Evolutionary conservation across 371 early-diverging fungal genomes (phyloP), one percentile per base, ranked within the genome.

Genomic region (Blastocladiella emersonii): DNA sequence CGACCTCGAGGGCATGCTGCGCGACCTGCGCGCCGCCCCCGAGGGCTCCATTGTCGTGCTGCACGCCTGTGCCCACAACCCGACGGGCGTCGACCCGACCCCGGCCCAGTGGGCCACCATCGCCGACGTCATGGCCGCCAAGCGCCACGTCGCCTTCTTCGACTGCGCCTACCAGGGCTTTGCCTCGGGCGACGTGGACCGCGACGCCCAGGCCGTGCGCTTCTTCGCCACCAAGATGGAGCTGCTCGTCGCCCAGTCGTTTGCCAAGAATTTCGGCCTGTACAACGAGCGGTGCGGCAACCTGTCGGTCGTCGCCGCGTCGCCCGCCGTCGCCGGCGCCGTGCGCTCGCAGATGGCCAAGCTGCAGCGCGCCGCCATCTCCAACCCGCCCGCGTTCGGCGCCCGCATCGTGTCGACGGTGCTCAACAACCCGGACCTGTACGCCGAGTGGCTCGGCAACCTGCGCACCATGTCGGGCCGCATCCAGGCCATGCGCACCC

Each of bases 141-240:
- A 85, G 73, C 71, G 71, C 19, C 92, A 88, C 66, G 87, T 93
- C 72, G 84, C 91, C 32, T 93, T 94, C 85, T 97, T 97, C 71
- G 97, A 97, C 72, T 90, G 88, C 71, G 97, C 97, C 56, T 97
- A 97, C 81, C 95, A 95, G 82, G 95, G 97, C 4, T 97, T 94
- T 69, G 95, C 95, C 45, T 89, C 88, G 27, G 97, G 97, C 51
- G 82, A 87, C 72, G 76, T 97, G 13, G 92, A 89, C 66, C 74
- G 80, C 56, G 97, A 97, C 74, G 93, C 94, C 23, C 85, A 79
- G 78, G 90, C 93, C 59, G 87, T 94, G 36, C 85, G 95, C 30
- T 85, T 88, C 74, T 96, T 95, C 80, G 91, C 87, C 13, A 75
- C 81, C n/a, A n/a, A 27, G 12, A 88, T 92, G 63, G 95, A 94